These are phyloP conservation scores for Escallonia herrerae DNA, from an alignment of 129 eudicot genomes.

Conservation along the genomic window DNA sequence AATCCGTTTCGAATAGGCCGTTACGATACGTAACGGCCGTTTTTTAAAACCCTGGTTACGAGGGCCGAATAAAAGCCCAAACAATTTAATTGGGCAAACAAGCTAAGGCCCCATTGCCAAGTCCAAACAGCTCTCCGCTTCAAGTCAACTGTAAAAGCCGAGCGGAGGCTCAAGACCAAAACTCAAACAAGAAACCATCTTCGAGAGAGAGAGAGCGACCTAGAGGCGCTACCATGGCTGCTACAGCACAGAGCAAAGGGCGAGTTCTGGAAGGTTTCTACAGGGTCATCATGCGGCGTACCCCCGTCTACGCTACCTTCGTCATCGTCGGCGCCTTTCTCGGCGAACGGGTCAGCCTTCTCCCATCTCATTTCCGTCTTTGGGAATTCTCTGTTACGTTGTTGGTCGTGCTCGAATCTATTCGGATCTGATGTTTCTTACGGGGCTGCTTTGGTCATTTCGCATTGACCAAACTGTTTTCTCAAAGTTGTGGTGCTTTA, in stretches of 20 bases:
- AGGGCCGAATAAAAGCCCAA: too few species aligned
- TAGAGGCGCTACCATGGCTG: conserved; percentile 23
- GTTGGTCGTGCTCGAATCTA: not conserved
- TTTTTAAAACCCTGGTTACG: too few species aligned
- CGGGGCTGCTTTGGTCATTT: too few species aligned
- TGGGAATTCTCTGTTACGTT: not conserved
- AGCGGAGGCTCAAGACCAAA: conserved; percentile 9
- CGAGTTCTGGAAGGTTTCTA: conserved; percentile 64
- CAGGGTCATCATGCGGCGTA: conserved; percentile 76
- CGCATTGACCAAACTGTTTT: too few species aligned
- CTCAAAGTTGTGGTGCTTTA: too few species aligned
- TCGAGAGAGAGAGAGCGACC: not conserved
- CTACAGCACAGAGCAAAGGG: conserved; percentile 41
- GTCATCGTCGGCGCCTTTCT: conserved; percentile 80
- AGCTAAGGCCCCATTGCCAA: too few species aligned
- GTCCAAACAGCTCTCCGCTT: too few species aligned
- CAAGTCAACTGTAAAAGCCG: too few species aligned
- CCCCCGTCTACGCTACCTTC: conserved; percentile 76
- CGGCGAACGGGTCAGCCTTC: conserved; percentile 68
- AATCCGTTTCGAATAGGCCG: too few species aligned
- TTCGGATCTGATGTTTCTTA: too few species aligned
- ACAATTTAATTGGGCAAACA: too few species aligned
- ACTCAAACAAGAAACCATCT: not conserved
- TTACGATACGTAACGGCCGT: too few species aligned
- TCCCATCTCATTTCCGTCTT: not conserved